Conservation (phyloP, 1,139 yeast species). For the Geotrichum aggregatum region DNA sequence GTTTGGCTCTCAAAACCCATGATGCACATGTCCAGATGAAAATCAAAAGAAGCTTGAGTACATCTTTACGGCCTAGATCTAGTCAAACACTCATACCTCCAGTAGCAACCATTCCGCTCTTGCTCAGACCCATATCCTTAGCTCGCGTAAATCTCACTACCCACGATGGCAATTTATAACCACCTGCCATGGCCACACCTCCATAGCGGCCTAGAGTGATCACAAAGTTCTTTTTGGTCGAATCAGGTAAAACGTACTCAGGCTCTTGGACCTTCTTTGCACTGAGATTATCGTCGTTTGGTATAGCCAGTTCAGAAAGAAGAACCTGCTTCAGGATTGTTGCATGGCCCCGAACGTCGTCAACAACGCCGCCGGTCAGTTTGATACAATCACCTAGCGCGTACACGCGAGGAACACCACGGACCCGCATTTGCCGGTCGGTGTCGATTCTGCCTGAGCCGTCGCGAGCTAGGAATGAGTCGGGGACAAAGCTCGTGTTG, state of each 20-base stretch:
- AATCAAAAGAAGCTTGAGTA: no score
- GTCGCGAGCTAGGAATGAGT: not conserved
- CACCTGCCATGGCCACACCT: slow-evolving; percentile 12
- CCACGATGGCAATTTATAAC: slow-evolving; percentile 6
- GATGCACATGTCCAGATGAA: no score
- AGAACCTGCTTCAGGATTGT: not conserved
- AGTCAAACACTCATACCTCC: no score
- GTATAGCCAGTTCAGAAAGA: not conserved
- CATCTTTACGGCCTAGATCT: no score
- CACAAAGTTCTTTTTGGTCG: not conserved
- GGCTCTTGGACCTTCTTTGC: not conserved
- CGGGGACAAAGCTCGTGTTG: slow-evolving; percentile 14
- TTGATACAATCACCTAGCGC: not conserved
- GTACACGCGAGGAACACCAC: not conserved
- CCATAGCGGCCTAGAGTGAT: slow-evolving; percentile 11
- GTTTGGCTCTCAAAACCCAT: no score
- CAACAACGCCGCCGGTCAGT: slow-evolving; percentile 6
- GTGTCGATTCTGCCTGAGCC: slow-evolving; percentile 3
- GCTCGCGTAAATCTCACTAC: slow-evolving; percentile 2
- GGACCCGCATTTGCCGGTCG: slow-evolving; percentile 3
- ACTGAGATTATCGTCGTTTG: not conserved
- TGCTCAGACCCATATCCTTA: slow-evolving; percentile 7
- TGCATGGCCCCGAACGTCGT: not conserved
- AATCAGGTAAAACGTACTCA: not conserved
- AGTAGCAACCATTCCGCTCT: not conserved